Conservation (phyloP, 192 early-diverging fungal species). For the Backusella mclennaniae region DNA sequence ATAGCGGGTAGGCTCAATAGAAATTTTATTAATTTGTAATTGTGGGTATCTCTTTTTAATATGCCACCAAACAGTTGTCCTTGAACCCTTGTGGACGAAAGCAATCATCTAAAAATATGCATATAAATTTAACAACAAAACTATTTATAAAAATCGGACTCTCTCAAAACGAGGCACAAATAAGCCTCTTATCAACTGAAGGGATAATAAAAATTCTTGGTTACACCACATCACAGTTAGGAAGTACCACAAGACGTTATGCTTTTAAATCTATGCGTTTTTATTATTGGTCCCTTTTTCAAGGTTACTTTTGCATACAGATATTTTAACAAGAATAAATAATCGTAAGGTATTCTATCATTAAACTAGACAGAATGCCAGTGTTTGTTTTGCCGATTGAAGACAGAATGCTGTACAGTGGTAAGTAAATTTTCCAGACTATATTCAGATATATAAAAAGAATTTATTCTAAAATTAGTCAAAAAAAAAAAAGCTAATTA, state of each 20-base stretch:
- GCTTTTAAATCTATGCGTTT: background rate
- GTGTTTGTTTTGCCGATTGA: background rate
- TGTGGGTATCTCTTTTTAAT: background rate
- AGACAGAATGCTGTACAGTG: background rate
- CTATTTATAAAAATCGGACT: background rate
- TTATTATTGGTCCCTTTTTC: background rate
- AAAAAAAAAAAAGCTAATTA: background rate
- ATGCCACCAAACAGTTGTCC: background rate
- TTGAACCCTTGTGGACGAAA: background rate
- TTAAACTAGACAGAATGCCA: background rate
- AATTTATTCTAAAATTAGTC: conserved; percentile 4
- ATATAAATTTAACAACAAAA: background rate
- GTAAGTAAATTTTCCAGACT: background rate
- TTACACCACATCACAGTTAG: background rate
- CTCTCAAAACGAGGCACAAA: background rate
- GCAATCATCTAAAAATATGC: background rate
- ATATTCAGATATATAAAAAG: background rate
- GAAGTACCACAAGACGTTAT: background rate
- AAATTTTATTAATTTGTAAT: too few species aligned
- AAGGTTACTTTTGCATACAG: background rate
- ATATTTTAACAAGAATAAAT: background rate
- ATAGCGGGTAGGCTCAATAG: too few species aligned
- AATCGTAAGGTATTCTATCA: background rate
- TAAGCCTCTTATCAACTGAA: background rate
- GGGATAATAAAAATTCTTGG: background rate